Conservation (phyloP, 192 early-diverging fungal genomes). For the Entomortierella parvispora region DNA sequence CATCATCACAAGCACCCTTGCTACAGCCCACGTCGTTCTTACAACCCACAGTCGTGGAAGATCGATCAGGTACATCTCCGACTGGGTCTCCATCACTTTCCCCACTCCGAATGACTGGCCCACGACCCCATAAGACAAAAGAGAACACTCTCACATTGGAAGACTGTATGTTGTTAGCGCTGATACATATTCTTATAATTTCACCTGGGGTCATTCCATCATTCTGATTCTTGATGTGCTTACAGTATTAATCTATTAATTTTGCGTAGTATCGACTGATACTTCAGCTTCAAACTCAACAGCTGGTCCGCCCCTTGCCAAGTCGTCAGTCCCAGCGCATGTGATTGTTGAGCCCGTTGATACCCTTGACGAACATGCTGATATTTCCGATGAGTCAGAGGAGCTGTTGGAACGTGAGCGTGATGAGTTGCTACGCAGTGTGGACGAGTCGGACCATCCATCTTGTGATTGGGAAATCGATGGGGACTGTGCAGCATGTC, state of each 20-base stretch:
- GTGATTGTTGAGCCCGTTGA: constrained; percentile 9
- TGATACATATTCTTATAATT: not conserved
- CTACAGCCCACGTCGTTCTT: too few species aligned
- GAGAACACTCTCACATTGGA: not conserved
- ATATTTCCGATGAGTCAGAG: constrained; percentile 14
- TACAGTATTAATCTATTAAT: not conserved
- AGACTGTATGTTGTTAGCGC: constrained; percentile 1
- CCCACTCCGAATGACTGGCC: not conserved
- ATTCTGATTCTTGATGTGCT: constrained; percentile 1
- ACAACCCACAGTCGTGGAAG: too few species aligned
- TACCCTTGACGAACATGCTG: constrained; percentile 8
- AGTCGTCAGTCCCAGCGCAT: not conserved
- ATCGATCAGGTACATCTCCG: not conserved
- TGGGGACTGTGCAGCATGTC: constrained; percentile 9
- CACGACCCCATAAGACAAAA: constrained; percentile 6
- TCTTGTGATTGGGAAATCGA: constrained; percentile 21
- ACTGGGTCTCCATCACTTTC: not conserved
- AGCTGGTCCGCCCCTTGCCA: not conserved
- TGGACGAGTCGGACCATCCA: constrained; percentile 26
- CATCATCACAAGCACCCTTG: too few species aligned
- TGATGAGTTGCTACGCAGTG: constrained; percentile 21
- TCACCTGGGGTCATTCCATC: not conserved
- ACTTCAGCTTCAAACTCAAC: constrained; percentile 5
- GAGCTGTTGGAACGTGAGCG: constrained; percentile 23
- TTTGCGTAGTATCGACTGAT: constrained; percentile 10